Conservation (phyloP, 176 grass and related monocot species). For the Avena insularis region DNA sequence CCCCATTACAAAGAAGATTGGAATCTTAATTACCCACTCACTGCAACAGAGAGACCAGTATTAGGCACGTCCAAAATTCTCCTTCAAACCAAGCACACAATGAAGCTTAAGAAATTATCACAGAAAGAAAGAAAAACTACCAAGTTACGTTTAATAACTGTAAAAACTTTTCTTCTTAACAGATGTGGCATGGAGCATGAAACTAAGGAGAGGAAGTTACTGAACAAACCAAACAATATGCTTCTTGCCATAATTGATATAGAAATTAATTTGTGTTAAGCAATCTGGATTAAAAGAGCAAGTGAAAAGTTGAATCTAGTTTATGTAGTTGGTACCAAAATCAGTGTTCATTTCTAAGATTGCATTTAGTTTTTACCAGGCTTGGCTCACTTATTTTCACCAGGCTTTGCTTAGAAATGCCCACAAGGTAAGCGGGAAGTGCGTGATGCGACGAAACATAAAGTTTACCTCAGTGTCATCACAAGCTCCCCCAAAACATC, state of each 20-base stretch:
- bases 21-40: constrained; percentile 91
- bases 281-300: not conserved
- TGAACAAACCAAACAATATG: constrained; percentile 22
- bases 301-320: not conserved
- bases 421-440: not conserved
- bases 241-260: not conserved
- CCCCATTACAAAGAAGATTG: constrained; percentile 88
- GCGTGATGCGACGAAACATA: not conserved
- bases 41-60: constrained; percentile 47
- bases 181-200: not conserved
- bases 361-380: constrained; percentile 9
- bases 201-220: constrained; percentile 18
- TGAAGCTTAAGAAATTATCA: constrained; percentile 10
- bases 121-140: constrained; percentile 8
- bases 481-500: constrained; percentile 74
- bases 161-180: not conserved
- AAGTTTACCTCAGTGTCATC: constrained; percentile 70
- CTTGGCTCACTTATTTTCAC: not conserved
- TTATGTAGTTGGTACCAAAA: not conserved
- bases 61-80: not conserved
- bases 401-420: not conserved
- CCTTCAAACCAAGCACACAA: constrained; percentile 7
- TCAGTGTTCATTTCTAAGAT: not conserved
- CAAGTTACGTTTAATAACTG: constrained; percentile 15
- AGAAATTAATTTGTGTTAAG: constrained; percentile 12